Percentiles rank a stretch among this genome's conserved stretches.
These are phyloP conservation scores for Ananas comosus DNA, from an alignment of 176 grass and related monocot genomes.

Conservation along the genomic window DNA sequence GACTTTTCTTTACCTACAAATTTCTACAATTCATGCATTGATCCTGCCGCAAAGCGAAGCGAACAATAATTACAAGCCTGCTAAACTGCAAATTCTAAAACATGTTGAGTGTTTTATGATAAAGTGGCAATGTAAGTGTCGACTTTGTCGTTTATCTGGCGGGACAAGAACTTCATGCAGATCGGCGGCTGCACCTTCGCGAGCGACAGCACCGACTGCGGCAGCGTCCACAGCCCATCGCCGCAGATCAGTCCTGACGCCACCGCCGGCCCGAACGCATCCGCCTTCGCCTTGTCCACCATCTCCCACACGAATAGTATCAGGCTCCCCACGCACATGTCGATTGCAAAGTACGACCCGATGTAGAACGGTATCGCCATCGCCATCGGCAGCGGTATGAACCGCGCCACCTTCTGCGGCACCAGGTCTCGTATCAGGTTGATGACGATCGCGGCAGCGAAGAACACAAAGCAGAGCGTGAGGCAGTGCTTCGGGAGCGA, in stretches of 20 bases:
- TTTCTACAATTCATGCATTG: too few species aligned
- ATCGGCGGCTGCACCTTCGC: conserved; percentile 75
- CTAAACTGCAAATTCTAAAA: too few species aligned
- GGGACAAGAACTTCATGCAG: conserved; percentile 85
- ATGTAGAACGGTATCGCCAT: conserved; percentile 97
- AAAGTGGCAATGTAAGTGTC: conserved; percentile 15
- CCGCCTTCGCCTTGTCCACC: conserved; percentile 56
- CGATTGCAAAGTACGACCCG: conserved; percentile 85
- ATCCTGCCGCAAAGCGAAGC: too few species aligned
- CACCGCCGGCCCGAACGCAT: conserved; percentile 63
- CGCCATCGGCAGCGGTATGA: conserved; percentile 81
- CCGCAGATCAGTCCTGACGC: conserved; percentile 92
- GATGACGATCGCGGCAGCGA: conserved; percentile 42
- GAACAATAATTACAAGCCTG: too few species aligned
- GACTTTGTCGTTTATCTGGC: conserved; percentile 23
- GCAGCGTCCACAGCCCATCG: conserved; percentile 87
- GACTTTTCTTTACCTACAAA: too few species aligned
- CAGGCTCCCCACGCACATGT: conserved; percentile 61
- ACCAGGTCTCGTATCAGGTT: conserved; percentile 49
- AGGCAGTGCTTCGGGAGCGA: conserved; percentile 71
- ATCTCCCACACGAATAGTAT: conserved; percentile 71
- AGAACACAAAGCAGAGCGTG: conserved; percentile 77
- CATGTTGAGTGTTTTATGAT: conserved; percentile 13
- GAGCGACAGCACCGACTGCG: conserved; percentile 67
- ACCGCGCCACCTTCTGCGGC: conserved; percentile 40